A percentile compares a stretch with the other conserved stretches of the same genome.
Conservation (phyloP, 75 land plant genomes). For the Selaginella tamariscina region DNA sequence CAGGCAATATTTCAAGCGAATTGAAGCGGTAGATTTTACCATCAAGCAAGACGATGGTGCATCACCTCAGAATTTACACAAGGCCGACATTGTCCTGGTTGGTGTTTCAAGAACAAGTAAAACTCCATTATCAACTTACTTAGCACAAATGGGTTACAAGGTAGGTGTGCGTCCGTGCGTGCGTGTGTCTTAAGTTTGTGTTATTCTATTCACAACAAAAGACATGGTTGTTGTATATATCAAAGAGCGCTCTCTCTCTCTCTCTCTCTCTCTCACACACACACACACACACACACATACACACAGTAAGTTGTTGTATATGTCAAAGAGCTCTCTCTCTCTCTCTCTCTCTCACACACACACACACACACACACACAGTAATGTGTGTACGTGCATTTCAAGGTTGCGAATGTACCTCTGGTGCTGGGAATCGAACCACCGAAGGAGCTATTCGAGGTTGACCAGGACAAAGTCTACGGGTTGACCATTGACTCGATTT, state of each 20-base stretch:
- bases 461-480: conserved; percentile 73
- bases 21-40: conserved; percentile 93
- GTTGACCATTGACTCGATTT: conserved; percentile 62
- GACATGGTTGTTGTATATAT: too few relatives aligned
- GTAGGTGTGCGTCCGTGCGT: too few relatives aligned
- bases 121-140: conserved; percentile 84
- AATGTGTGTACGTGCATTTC: too few relatives aligned
- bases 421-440: conserved; percentile 60
- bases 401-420: conserved; percentile 97
- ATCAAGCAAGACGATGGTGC: conserved; percentile 99
- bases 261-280: too few relatives aligned
- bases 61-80: conserved; percentile 54
- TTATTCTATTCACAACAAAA: too few relatives aligned
- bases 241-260: too few relatives aligned
- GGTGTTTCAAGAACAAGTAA: conserved; percentile 96
- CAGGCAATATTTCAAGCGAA: conserved; percentile 72
- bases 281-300: too few relatives aligned
- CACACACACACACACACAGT: too few relatives aligned
- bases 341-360: too few relatives aligned
- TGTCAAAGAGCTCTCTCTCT: too few relatives aligned
- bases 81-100: conserved; percentile 66
- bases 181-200: too few relatives aligned
- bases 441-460: conserved; percentile 57
- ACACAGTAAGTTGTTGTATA: too few relatives aligned
- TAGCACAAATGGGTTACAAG: conserved; percentile 92